Conservation (phyloP, 768 basidiomycete species). For the Hirschioporus abietinus region DNA sequence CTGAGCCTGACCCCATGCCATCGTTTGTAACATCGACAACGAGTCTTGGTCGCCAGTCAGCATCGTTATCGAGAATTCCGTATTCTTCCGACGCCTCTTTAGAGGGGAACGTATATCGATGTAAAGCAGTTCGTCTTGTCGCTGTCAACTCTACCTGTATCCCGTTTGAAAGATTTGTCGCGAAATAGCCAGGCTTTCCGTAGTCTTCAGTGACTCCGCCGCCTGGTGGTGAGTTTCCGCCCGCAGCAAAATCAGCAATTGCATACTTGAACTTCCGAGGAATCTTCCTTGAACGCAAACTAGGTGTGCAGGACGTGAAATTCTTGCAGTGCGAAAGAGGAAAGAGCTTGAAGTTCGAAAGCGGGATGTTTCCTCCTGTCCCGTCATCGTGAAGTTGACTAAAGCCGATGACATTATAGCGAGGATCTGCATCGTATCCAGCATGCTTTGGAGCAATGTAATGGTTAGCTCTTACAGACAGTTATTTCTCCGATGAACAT, state of each 20-base stretch:
- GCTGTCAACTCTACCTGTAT: constrained; percentile 70
- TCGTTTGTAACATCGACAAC: constrained; percentile 65
- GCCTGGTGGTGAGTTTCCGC: not conserved
- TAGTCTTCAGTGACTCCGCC: not conserved
- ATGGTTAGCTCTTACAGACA: constrained; percentile 4
- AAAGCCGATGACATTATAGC: constrained; percentile 53
- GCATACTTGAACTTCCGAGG: constrained; percentile 45
- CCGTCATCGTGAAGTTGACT: constrained; percentile 68
- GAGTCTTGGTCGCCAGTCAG: constrained; percentile 54
- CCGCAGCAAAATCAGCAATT: constrained; percentile 40
- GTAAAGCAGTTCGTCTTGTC: constrained; percentile 61
- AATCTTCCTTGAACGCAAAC: constrained; percentile 46
- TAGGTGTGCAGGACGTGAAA: constrained; percentile 60
- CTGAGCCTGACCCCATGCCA: constrained; percentile 56
- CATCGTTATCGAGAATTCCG: not conserved
- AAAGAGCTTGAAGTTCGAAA: constrained; percentile 64
- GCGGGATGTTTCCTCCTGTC: constrained; percentile 36
- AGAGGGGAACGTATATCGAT: constrained; percentile 62
- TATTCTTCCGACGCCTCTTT: not conserved
- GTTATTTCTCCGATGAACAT: not conserved
- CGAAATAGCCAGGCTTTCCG: constrained; percentile 54
- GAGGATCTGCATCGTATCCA: constrained; percentile 58
- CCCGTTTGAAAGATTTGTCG: constrained; percentile 57
- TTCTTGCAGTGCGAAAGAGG: constrained; percentile 57
- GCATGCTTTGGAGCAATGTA: constrained; percentile 19